Evolutionary conservation across 2,329 filamentous ascomycete genomes (phyloP).

Genomic region (Hymenoscyphus occultus): DNA sequence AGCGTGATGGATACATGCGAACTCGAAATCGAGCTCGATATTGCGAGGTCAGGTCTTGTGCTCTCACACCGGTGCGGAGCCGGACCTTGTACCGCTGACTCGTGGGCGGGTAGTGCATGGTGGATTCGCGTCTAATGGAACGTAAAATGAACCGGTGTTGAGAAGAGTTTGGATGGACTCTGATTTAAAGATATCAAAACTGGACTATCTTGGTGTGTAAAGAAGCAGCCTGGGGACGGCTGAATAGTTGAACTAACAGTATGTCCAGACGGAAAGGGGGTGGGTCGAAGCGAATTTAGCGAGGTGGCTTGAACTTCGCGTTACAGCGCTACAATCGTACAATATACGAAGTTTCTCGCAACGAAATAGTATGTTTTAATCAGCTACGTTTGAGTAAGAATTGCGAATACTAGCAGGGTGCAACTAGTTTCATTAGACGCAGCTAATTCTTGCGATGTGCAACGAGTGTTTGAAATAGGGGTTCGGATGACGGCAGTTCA

Average conservation of each 20-base stretch:
- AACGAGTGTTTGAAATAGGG: neutral
- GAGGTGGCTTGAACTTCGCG: conserved; percentile 1
- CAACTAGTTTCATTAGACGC: neutral
- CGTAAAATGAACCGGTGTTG: neutral
- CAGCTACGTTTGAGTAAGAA: neutral
- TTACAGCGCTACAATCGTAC: neutral
- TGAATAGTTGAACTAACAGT: neutral
- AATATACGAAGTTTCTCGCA: neutral
- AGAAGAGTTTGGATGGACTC: neutral
- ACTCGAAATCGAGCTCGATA: neutral
- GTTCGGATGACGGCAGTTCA: neutral
- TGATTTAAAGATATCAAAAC: neutral
- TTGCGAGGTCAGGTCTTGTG: neutral
- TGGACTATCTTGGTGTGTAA: neutral
- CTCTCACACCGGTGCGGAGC: conserved; percentile 7
- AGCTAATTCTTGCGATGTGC: conserved; percentile 7
- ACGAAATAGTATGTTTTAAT: neutral
- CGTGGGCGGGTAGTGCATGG: neutral
- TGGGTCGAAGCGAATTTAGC: neutral
- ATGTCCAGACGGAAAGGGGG: neutral
- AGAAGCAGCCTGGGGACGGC: neutral
- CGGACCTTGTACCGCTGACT: conserved; percentile 10
- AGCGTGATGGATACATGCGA: neutral
- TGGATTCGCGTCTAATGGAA: neutral
- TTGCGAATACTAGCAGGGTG: neutral